These are phyloP conservation scores for Phytopythium sindhum DNA, from an alignment of 352 stramenopile species.

Conservation along the genomic window DNA sequence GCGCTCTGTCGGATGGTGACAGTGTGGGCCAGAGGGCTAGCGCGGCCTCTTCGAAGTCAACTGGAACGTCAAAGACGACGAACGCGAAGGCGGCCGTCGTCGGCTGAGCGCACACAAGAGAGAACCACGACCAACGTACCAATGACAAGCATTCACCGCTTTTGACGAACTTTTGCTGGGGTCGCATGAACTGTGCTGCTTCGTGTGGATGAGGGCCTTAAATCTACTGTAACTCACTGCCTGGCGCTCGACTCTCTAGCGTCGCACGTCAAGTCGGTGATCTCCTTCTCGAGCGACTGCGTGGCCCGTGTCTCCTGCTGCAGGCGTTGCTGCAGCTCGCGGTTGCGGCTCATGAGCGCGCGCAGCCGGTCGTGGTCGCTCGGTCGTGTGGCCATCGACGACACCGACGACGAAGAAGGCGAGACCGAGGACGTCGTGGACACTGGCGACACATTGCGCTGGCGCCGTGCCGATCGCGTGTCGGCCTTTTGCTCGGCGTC, in stretches of 20 bases:
- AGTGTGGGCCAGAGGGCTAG: not conserved
- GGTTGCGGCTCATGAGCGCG: constrained; percentile 73
- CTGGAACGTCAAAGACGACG: not conserved
- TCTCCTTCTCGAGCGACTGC: constrained; percentile 67
- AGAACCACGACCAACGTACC: not conserved
- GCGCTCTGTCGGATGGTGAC: not conserved
- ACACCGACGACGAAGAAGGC: constrained; percentile 37
- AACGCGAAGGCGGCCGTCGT: constrained; percentile 1
- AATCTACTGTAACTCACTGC: not conserved
- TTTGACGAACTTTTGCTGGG: not conserved
- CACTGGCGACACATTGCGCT: constrained; percentile 7
- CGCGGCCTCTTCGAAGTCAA: not conserved
- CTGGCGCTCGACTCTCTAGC: constrained; percentile 2
- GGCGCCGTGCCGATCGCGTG: not conserved
- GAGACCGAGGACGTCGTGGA: constrained; percentile 13
- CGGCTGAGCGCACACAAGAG: not conserved
- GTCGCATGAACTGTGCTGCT: not conserved
- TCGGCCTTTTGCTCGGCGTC: not conserved
- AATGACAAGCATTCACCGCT: not conserved
- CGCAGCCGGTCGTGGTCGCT: constrained; percentile 68
- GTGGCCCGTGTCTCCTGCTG: constrained; percentile 71
- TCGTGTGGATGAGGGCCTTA: not conserved
- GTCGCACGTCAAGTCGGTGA: constrained; percentile 53
- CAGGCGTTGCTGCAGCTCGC: constrained; percentile 69
- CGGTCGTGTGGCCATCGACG: constrained; percentile 10